Percentiles rank a stretch among this genome's conserved stretches.
phyloP scores from a whole-genome alignment of 495 filamentous ascomycete species.

The Chaetomium cochliodes region DNA sequence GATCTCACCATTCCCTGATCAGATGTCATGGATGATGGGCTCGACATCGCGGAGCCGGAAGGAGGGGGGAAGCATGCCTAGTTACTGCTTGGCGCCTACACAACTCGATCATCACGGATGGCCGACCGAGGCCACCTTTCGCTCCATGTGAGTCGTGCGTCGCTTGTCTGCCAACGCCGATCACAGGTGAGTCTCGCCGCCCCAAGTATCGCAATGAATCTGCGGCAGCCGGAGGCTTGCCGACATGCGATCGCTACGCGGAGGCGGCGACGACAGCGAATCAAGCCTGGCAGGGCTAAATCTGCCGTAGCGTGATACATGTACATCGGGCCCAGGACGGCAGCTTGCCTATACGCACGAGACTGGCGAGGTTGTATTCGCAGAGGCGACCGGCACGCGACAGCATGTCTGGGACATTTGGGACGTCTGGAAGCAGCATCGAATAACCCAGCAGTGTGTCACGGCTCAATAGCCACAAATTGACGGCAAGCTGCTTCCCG shows the following conservation, averaged over 20 bases:
- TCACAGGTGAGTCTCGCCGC: background rate
- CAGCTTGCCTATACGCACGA: slow-evolving; percentile 24
- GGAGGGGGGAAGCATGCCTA: slow-evolving; percentile 10
- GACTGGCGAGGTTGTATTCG: slow-evolving; percentile 23
- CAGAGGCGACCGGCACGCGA: slow-evolving; percentile 12
- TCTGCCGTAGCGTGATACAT: slow-evolving; percentile 16
- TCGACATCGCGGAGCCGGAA: background rate
- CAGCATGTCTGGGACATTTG: slow-evolving; percentile 17
- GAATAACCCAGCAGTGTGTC: slow-evolving; percentile 24
- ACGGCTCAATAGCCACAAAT: slow-evolving; percentile 18
- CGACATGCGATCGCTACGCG: slow-evolving; percentile 20
- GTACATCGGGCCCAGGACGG: slow-evolving; percentile 18
- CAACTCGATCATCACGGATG: background rate
- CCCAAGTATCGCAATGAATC: slow-evolving; percentile 22
- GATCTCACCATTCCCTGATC: slow-evolving; percentile 13
- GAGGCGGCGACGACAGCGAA: slow-evolving; percentile 17
- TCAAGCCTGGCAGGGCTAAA: slow-evolving; percentile 23
- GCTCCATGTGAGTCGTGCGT: slow-evolving; percentile 3
- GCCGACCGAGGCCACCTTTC: slow-evolving; percentile 1
- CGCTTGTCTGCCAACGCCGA: background rate
- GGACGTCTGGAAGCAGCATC: slow-evolving; percentile 23
- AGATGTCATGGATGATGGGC: slow-evolving; percentile 7
- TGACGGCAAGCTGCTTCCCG: slow-evolving; percentile 16
- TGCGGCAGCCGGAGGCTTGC: slow-evolving; percentile 26
- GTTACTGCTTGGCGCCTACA: background rate